phyloP scores from a whole-genome alignment of 805 yeast genomes.

The Nakazawaea wyomingensis region DNA sequence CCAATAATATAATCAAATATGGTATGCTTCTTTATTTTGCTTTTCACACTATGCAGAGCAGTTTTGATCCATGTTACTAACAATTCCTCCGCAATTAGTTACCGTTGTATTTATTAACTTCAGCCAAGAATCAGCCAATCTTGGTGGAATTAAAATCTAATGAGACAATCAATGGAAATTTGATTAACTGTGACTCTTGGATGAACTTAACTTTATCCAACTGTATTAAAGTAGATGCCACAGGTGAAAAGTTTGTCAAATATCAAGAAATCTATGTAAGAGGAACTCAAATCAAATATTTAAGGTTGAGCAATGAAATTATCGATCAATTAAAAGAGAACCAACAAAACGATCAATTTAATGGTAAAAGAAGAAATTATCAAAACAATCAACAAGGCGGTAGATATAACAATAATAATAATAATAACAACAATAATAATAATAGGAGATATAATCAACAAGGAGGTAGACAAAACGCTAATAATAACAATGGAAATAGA shows the following conservation, averaged over 20 bases:
- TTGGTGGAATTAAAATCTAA: conserved; percentile 90
- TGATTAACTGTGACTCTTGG: conserved; percentile 87
- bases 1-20: neutral
- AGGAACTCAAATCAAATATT: conserved; percentile 77
- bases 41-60: neutral
- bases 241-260: conserved; percentile 58
- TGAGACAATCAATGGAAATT: conserved; percentile 78
- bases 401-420: conserved; percentile 16
- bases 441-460: conserved; percentile 22
- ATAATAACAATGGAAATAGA: conserved; percentile 14
- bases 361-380: conserved; percentile 28
- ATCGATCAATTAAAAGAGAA: conserved; percentile 74
- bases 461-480: conserved; percentile 14
- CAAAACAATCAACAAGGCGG: conserved; percentile 9
- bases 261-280: conserved; percentile 74
- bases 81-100: conserved; percentile 40
- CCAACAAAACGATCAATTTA: conserved; percentile 40
- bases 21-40: no score
- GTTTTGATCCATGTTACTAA: neutral
- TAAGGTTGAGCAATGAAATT: conserved; percentile 70
- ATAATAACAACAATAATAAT: conserved; percentile 24
- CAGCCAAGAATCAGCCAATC: conserved; percentile 84
- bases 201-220: conserved; percentile 86
- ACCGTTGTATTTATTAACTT: conserved; percentile 84
- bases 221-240: conserved; percentile 61